Evolutionary conservation across 805 yeast species (phyloP), one percentile per base, ranked within the genome.

Genomic region (Pichia deserticola): DNA sequence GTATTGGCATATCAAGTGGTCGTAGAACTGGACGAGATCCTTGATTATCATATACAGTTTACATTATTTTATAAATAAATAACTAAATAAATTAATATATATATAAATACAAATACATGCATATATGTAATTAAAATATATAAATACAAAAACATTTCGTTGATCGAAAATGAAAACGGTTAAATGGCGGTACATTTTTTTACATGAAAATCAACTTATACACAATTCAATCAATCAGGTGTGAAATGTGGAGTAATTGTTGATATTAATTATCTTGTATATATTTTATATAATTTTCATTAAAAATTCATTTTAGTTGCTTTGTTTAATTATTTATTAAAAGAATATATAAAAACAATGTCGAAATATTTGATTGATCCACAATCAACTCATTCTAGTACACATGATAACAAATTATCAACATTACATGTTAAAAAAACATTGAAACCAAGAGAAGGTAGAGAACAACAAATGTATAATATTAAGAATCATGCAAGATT

Each of bases 401-500:
- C 32, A 13, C 44, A 41, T 32, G 36, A 36, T 36, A 25, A 45
- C 39, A 38, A 33, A n/a, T 29, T 40, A 12, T n/a, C 46, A 32
- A 12, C 20, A 5, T 30, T 48, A 7, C 33, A 12, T 4, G 50
- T 70, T 46, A 53, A 45, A 7, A 68, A 65, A 49, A 61, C 72
- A 3, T 57, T 51, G 5, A 52, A 44, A 5, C 67, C 84, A 13
- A 66, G 88, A 44, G 75, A 69, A 7, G 89, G 89, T 3, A 64
- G 89, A 44, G 71, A 66, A 25, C 71, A 76, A 57, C 89, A 83
- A 60, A 69, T 82, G 52, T 78, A 85, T 70, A 70, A 82, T 54
- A 54, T 74, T 53, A 50, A 63, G 1, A 73, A 82, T 0, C 95
- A 95, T 3, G 89, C 96, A 1, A 73, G 99, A 37, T 65, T 93